Evolutionary conservation across 768 basidiomycete genomes (phyloP).

Genomic region (Trametes elegans): DNA sequence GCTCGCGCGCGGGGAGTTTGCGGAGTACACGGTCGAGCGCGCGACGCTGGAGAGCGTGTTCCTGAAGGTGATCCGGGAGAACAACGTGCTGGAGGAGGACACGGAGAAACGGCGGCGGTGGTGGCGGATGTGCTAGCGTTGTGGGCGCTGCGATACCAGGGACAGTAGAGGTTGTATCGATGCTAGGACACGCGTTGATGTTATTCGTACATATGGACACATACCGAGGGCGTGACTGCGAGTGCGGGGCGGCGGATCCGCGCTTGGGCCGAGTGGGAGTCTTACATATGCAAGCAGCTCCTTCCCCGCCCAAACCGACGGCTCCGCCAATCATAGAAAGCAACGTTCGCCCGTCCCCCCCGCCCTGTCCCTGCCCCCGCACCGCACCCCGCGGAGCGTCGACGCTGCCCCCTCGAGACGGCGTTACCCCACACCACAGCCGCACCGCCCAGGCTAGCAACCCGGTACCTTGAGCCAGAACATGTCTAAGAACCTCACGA

Average conservation of each 20-base stretch:
- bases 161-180: not conserved
- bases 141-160: not conserved
- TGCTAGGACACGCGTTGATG: no score
- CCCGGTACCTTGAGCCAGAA: not conserved
- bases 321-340: slow-evolving; percentile 15
- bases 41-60: slow-evolving; percentile 72
- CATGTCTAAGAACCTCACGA: slow-evolving; percentile 20
- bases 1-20: slow-evolving; percentile 50
- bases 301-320: not conserved
- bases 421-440: not conserved
- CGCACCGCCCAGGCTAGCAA: no score
- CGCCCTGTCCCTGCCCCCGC: not conserved
- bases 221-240: not conserved
- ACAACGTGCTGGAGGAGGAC: slow-evolving; percentile 54
- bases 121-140: slow-evolving; percentile 18
- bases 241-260: not conserved
- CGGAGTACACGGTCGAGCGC: slow-evolving; percentile 70
- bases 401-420: not conserved
- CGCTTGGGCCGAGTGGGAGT: slow-evolving; percentile 13
- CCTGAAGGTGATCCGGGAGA: slow-evolving; percentile 64
- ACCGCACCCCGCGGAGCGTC: not conserved
- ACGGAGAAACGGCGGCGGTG: slow-evolving; percentile 14
- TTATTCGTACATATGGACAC: not conserved
- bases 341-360: slow-evolving; percentile 12
- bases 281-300: slow-evolving; percentile 16